Evolutionary conservation across 2,329 filamentous ascomycete genomes (phyloP), one percentile per base, ranked within the genome.

Genomic region (Aspergillus proliferans): DNA sequence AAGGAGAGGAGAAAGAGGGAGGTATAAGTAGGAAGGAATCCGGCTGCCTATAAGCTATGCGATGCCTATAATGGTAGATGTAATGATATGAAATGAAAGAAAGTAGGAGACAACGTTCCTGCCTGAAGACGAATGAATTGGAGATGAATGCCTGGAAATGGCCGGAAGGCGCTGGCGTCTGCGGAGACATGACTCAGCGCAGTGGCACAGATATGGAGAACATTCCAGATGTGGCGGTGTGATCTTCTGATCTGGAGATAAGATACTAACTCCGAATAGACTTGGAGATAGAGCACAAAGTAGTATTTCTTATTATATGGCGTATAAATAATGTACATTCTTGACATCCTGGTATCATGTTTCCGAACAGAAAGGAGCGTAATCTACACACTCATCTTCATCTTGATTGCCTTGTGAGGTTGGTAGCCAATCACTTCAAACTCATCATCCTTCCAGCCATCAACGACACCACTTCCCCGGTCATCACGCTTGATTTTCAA

Each of bases 381-480:
- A 45, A 44, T 34, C 63, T 60, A 90, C 50, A 97, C 92, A 64
- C 88, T 94, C 93, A 98, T 98, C 76, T 97, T 96, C 93, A 98
- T 98, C 41, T 87, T 81, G 72, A 98, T 95, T 4, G 80, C 80
- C 74, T 91, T 92, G 69, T 96, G 89, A 49, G 93, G 92, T 45
- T 91, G 82, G 68, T 98, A 98, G 0, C 86, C 91, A 62, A 87
- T 78, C 5, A 98, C 81, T 50, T 86, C 83, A 67, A 98, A 92
- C 52, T 98, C 91, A 56, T 94, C 89, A 1, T 83, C 76, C 66
- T 82, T 84, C 90, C 93, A 97, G 1, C 88, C 89, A 66, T 98
- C 93, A 60, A 97, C 89, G 56, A 96, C 87, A 55, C 95, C 91
- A 61, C 81, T 86, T 1, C 86, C 85, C 1, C 83, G 81, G 52